Evolutionary conservation across 768 basidiomycete genomes (phyloP), one percentile per base, ranked within the genome.

Genomic region (Hypholoma sublateritium): DNA sequence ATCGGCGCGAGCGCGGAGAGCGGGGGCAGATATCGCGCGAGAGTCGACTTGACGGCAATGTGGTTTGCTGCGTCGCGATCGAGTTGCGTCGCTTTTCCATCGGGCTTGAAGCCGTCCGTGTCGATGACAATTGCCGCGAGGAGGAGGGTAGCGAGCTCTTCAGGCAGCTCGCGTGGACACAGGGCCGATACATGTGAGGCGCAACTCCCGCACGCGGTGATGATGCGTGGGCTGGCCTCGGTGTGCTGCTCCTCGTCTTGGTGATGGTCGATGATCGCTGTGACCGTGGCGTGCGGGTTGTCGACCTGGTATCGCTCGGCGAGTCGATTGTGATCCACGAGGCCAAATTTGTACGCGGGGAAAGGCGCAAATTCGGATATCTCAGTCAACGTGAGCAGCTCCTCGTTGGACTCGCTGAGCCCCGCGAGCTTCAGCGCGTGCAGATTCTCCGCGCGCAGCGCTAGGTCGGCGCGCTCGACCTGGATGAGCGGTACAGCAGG

Each of bases 251-350:
- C 77, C 65, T 98, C 95, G 69, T 99, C 96, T 14, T 79, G 85
- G 66, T 98, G 95, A 67, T 99, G 96, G 69, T 99, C 97, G 24
- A 98, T 74, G 52, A 98, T 77, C 2, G 89, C 87, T 0, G 82
- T 77, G 9, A 98, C 92, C n/a, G 72, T 70, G 0, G 77, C 72
- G 35, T 69, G 66, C 0, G 77, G 70, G 59, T 77, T 78, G 39
- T 72, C 67, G 2, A 58, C 37, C 2, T 71, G 60, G 67, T 83
- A 88, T 36, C 65, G 64, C 1, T 74, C 63, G 24, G 70, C 72
- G 19, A 97, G 79, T 6, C 77, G 76, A 66, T 98, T 99, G 71
- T 98, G 95, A 70, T 99, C 97, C 43, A 98, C 93, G 16, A 99
- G 79, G 0, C 85, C 90, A 65, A 92, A 92, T 5, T 72, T 77